A percentile compares a stretch with the other conserved stretches of the same genome.
Conservation (phyloP, 2,329 filamentous ascomycete species). For the Scedosporium minutisporum region DNA sequence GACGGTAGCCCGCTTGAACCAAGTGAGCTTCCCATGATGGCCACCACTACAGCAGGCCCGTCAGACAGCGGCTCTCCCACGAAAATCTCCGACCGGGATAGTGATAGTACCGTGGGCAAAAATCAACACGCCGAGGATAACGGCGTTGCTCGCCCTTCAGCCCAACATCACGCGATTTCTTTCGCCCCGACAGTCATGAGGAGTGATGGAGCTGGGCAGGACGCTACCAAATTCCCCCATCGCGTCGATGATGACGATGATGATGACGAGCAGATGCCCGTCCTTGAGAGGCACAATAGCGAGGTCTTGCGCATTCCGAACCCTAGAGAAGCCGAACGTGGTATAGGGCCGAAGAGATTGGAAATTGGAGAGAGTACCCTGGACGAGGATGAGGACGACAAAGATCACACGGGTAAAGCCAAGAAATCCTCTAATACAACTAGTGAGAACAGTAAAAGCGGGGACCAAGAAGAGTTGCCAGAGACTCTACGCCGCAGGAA, state of each 20-base stretch:
- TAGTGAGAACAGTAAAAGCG: not conserved
- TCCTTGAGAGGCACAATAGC: conserved; percentile 68
- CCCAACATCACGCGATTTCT: conserved; percentile 35
- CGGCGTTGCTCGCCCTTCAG: conserved; percentile 2
- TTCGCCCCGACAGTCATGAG: conserved; percentile 59
- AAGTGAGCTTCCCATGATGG: not conserved
- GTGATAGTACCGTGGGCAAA: conserved; percentile 3
- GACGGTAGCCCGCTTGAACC: conserved; percentile 31
- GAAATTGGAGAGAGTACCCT: conserved; percentile 15
- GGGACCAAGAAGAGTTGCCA: not conserved
- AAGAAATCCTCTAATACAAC: not conserved
- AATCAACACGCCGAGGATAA: conserved; percentile 2
- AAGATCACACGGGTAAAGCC: not conserved
- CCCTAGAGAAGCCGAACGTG: conserved; percentile 80
- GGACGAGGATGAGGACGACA: conserved; percentile 24
- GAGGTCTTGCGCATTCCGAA: conserved; percentile 81
- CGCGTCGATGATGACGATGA: conserved; percentile 20
- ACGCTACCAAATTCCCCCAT: conserved; percentile 35
- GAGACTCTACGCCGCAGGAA: conserved; percentile 39
- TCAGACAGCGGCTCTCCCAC: conserved; percentile 3
- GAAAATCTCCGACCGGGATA: conserved; percentile 3
- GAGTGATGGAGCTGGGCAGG: conserved; percentile 45
- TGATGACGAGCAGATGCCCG: conserved; percentile 18
- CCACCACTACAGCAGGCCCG: not conserved
- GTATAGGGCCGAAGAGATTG: conserved; percentile 55